A percentile compares a stretch with the other conserved stretches of the same genome.
Evolutionary conservation across 2,329 filamentous ascomycete genomes (phyloP).

Genomic region (Fusarium euwallaceae): DNA sequence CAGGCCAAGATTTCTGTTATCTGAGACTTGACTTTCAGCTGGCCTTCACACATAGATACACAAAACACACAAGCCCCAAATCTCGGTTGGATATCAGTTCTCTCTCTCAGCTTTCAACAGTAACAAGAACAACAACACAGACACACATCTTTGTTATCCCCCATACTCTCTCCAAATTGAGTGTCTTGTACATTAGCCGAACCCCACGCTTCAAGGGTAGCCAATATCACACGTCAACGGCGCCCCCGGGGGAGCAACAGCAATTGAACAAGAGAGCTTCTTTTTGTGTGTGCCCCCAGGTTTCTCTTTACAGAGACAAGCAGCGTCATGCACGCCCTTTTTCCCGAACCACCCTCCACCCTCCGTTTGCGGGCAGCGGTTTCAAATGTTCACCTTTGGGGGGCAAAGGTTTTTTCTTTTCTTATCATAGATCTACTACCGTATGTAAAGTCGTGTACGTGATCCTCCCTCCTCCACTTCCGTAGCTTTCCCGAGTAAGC

Average conservation of each 20-base stretch:
- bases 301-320: constrained; percentile 1
- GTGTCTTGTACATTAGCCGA: not conserved
- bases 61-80: constrained; percentile 11
- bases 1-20: not conserved
- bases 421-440: not conserved
- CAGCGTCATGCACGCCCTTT: not conserved
- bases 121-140: constrained; percentile 6
- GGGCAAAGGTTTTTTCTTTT: not conserved
- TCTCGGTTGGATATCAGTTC: constrained; percentile 25
- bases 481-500: constrained; percentile 18
- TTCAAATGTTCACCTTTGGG: not conserved
- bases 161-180: constrained; percentile 16
- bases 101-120: not conserved
- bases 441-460: not conserved
- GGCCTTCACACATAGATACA: not conserved
- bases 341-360: not conserved
- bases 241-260: constrained; percentile 16
- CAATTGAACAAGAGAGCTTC: not conserved
- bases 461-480: not conserved
- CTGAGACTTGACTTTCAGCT: not conserved
- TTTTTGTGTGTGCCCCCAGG: not conserved
- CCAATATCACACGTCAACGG: constrained; percentile 43
- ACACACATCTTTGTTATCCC: not conserved
- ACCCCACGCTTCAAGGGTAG: constrained; percentile 30
- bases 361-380: not conserved